These are phyloP conservation scores for Xylaria curta DNA, from an alignment of 495 filamentous ascomycete genomes.

Conservation along the genomic window DNA sequence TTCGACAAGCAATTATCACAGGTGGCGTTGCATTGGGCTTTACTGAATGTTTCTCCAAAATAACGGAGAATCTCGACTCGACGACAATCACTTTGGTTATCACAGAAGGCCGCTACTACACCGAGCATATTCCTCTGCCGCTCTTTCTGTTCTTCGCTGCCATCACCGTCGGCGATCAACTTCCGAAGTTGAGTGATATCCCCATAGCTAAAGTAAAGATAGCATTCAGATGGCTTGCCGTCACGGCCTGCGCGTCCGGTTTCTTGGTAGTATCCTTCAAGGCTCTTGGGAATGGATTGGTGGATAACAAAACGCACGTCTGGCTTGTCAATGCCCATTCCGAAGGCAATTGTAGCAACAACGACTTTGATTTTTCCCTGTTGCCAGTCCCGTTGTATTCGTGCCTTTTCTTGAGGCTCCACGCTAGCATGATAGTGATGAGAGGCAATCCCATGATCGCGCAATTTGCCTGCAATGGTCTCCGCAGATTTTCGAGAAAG, in stretches of 20 bases:
- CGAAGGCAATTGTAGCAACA: slow-evolving; percentile 98
- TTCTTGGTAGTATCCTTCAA: slow-evolving; percentile 99
- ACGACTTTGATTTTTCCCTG: slow-evolving; percentile 79
- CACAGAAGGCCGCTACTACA: slow-evolving; percentile 83
- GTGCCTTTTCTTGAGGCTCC: slow-evolving; percentile 63
- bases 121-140: slow-evolving; percentile 84
- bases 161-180: slow-evolving; percentile 83
- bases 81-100: slow-evolving; percentile 84
- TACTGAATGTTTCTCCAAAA: slow-evolving; percentile 83
- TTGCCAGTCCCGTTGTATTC: slow-evolving; percentile 84
- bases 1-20: slow-evolving; percentile 88
- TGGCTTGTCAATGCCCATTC: slow-evolving; percentile 98
- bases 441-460: slow-evolving; percentile 68
- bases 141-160: slow-evolving; percentile 75
- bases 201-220: slow-evolving; percentile 81
- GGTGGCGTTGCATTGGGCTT: slow-evolving; percentile 68
- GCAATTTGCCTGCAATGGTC: slow-evolving; percentile 72
- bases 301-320: slow-evolving; percentile 97
- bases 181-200: slow-evolving; percentile 66
- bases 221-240: slow-evolving; percentile 85
- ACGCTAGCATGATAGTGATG: slow-evolving; percentile 87
- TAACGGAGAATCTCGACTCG: slow-evolving; percentile 88
- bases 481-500: slow-evolving; percentile 86
- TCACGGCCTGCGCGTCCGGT: slow-evolving; percentile 94
- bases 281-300: slow-evolving; percentile 85